Percentiles rank a stretch among this genome's conserved stretches.
Conservation (phyloP, 345 rosid species). For the Populus euphratica region DNA sequence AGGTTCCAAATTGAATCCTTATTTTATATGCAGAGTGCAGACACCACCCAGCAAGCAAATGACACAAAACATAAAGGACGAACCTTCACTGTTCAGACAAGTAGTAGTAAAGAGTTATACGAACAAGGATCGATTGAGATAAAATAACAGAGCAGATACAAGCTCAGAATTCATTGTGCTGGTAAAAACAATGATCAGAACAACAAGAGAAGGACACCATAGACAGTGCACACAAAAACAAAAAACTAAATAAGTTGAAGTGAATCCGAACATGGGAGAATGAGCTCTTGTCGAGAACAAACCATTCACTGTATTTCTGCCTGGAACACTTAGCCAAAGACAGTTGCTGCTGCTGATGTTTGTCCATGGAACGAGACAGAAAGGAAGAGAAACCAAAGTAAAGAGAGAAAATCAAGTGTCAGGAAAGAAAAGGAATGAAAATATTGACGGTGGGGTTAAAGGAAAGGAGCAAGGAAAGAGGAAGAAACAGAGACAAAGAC, state of each 20-base stretch:
- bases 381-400: conserved; percentile 5
- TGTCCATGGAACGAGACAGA: conserved; percentile 55
- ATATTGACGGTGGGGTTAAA: conserved; percentile 10
- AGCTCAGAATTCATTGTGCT: neutral
- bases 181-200: neutral
- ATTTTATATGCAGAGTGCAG: neutral
- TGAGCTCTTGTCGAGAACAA: conserved; percentile 5
- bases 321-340: conserved; percentile 75
- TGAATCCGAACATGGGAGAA: neutral
- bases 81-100: neutral
- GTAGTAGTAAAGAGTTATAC: neutral
- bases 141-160: neutral
- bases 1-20: neutral
- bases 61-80: neutral
- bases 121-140: neutral
- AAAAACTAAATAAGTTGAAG: neutral
- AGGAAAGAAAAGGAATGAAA: neutral
- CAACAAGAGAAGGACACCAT: neutral
- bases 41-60: neutral
- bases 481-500: conserved; percentile 16
- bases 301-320: conserved; percentile 90
- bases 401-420: neutral
- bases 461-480: neutral
- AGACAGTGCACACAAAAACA: neutral
- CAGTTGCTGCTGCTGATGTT: conserved; percentile 54